Evolutionary conservation across 176 grass and related monocot genomes (phyloP).

Genomic region (Lolium perenne): DNA sequence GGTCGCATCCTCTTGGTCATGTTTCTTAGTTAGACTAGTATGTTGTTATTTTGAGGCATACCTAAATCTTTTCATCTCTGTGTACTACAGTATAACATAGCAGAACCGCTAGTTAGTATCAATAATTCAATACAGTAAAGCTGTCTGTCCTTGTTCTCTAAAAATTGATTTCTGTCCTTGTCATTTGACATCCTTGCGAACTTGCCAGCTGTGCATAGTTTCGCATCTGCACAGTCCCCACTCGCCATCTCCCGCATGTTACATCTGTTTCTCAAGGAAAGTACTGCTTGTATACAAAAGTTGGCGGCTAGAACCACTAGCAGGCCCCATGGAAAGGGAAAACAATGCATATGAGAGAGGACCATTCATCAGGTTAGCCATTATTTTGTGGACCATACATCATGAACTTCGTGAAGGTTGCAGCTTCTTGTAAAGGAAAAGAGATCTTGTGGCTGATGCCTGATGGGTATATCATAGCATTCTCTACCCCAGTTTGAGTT

Average conservation of each 20-base stretch:
- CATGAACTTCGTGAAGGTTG: constrained; percentile 41
- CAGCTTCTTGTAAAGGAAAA: constrained; percentile 27
- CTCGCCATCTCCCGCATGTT: constrained; percentile 41
- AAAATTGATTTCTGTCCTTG: constrained; percentile 27
- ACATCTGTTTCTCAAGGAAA: constrained; percentile 53
- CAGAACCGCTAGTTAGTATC: not conserved
- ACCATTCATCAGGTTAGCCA: constrained; percentile 50
- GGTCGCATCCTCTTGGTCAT: not conserved
- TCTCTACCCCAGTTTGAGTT: constrained; percentile 34
- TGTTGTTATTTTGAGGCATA: constrained; percentile 27
- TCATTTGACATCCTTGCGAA: constrained; percentile 30
- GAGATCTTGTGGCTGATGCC: constrained; percentile 32
- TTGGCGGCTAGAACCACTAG: constrained; percentile 46
- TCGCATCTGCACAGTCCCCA: constrained; percentile 15
- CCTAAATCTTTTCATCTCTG: constrained; percentile 13
- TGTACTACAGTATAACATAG: not conserved
- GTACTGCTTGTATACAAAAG: constrained; percentile 45
- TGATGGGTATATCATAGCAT: constrained; percentile 48
- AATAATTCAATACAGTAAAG: constrained; percentile 29
- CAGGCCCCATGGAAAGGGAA: constrained; percentile 43
- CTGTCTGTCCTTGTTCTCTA: constrained; percentile 7
- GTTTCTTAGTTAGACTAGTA: constrained; percentile 16
- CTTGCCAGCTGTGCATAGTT: constrained; percentile 35
- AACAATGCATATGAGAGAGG: constrained; percentile 44
- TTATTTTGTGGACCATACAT: constrained; percentile 40